A percentile compares a stretch with the other conserved stretches of the same genome.
Conservation (phyloP, 2,329 filamentous ascomycete species). For the Phaeosphaeria sp. region DNA sequence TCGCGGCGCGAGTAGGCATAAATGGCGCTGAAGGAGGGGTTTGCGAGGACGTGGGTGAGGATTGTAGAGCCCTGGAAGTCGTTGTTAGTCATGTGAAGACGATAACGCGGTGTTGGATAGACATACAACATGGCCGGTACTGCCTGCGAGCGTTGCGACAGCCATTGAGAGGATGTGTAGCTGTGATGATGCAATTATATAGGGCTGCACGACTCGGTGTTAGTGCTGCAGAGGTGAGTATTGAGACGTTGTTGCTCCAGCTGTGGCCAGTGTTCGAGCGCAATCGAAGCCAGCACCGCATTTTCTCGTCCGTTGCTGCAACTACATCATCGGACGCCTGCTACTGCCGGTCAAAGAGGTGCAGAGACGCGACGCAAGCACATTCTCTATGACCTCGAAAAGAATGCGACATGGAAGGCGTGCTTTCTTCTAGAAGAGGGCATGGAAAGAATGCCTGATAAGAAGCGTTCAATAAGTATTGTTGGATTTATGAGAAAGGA, state of each 20-base stretch:
- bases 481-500: too few relatives aligned
- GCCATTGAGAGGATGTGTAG: conserved; percentile 48
- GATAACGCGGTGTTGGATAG: not conserved
- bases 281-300: not conserved
- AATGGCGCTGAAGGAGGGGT: conserved; percentile 61
- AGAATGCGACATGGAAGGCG: not conserved
- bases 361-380: not conserved
- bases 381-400: not conserved
- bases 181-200: not conserved
- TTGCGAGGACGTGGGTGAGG: conserved; percentile 66
- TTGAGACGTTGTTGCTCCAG: not conserved
- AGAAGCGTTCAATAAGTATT: too few relatives aligned
- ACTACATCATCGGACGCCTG: not conserved
- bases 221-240: not conserved
- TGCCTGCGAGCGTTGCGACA: conserved; percentile 65
- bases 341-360: not conserved
- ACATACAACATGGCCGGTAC: conserved; percentile 67
- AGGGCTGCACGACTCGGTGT: not conserved
- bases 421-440: not conserved
- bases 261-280: not conserved
- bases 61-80: conserved; percentile 72
- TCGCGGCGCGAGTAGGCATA: conserved; percentile 72
- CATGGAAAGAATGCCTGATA: too few relatives aligned
- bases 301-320: not conserved
- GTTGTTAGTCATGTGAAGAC: not conserved